phyloP scores from a whole-genome alignment of 192 early-diverging fungal species.

The Umbelopsis ramanniana region DNA sequence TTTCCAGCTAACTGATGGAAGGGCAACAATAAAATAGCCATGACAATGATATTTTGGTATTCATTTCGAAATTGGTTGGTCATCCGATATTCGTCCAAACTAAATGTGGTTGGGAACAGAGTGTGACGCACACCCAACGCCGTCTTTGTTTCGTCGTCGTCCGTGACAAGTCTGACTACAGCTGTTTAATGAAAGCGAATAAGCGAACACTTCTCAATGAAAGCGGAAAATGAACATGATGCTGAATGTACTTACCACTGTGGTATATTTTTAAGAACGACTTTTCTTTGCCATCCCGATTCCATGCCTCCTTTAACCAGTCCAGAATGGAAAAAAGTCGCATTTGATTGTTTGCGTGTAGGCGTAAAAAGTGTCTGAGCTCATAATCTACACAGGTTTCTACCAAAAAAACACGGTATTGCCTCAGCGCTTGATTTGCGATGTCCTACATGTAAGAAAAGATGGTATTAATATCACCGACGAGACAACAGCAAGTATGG shows the following conservation, averaged over 20 bases:
- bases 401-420: constrained; percentile 41
- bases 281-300: constrained; percentile 32
- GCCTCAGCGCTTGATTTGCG: constrained; percentile 44
- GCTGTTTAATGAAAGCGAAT: neutral
- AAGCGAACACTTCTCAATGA: too few species aligned
- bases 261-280: constrained; percentile 31
- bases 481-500: neutral
- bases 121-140: neutral
- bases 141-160: constrained; percentile 16
- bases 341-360: constrained; percentile 30
- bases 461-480: too few species aligned
- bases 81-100: constrained; percentile 46
- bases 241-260: constrained; percentile 2
- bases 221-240: too few species aligned
- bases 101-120: constrained; percentile 35
- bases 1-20: constrained; percentile 46
- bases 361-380: constrained; percentile 44
- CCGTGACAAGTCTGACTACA: constrained; percentile 19
- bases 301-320: constrained; percentile 46
- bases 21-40: constrained; percentile 43
- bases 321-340: constrained; percentile 30
- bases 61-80: constrained; percentile 46
- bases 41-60: constrained; percentile 48
- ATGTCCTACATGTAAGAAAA: constrained; percentile 37
- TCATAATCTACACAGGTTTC: constrained; percentile 51